Base-by-base conservation (phyloP, 202 grass and related monocot genomes). In the Brachypodium distachyon region DNA sequence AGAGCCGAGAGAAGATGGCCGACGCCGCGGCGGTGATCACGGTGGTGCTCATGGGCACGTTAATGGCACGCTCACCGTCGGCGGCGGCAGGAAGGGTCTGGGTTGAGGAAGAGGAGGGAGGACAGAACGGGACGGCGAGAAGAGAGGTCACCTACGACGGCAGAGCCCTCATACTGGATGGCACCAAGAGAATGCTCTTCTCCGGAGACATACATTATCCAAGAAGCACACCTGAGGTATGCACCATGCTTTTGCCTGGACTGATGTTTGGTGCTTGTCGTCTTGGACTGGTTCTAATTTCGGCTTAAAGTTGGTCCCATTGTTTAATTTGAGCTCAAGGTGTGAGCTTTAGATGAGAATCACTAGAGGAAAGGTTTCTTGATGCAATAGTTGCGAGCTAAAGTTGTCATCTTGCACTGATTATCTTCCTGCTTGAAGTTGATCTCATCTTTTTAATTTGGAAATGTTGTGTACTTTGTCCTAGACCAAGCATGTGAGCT, bases 201-300 rank as follows among this genome's bases (percentile, higher is more conserved):
- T 90, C 93, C 28, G 87, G 89, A 54, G 91, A 88, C 26, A 84
- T 96, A 22, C 89, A 96, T 34, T 96, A 92, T 61, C 78, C 90
- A 27, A 77, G 89, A 39, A 96, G 87, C 65, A 92, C 93, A 16
- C 84, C 84, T 9, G 42, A 89, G 87, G 89, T 96, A 43, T 42
- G 12, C 1, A 58, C 28, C 55, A 4, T 60, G 31, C 34, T 22
- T 64, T 12, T 40, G 9, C 25, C 17, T 61, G 14, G 28, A 3
- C 16, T 11, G 18, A 0, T 32, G 17, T 19, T 38, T 72, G 19
- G 12, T 81, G 2, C 0, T 38, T 12, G 25, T 1, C 13, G 27
- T 22, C 12, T 51, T 46, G 32, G 18, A 12, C 29, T 11, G 13
- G 1, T 52, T 71, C 27, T n/a, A n/a, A n/a, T n/a, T 0, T 72